Conservation (phyloP, 257 asterid genomes). For the Petrea volubilis region DNA sequence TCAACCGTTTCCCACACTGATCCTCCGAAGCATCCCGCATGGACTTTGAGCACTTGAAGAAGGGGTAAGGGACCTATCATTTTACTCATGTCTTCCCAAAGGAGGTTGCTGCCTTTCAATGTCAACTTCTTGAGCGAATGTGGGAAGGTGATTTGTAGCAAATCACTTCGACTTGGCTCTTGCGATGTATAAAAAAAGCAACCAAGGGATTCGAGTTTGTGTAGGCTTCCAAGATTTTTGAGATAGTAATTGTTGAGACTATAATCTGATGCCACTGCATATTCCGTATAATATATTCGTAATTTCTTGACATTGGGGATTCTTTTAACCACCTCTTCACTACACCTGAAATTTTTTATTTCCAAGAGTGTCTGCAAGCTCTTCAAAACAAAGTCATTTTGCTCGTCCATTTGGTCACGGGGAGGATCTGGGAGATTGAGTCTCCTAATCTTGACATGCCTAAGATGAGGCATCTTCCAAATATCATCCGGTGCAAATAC, state of each 20-base stretch:
- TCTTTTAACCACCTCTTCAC: background rate
- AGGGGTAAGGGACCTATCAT: slow-evolving; percentile 4
- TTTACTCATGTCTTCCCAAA: background rate
- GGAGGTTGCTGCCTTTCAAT: background rate
- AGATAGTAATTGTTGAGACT: slow-evolving; percentile 1
- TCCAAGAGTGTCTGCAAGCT: too few species aligned
- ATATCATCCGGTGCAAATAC: background rate
- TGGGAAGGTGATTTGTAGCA: background rate
- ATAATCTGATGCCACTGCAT: background rate
- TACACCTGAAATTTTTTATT: too few species aligned
- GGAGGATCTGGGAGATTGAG: slow-evolving; percentile 4
- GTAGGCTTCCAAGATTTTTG: background rate
- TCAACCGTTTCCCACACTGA: slow-evolving; percentile 8
- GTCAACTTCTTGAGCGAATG: background rate
- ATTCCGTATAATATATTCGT: too few species aligned
- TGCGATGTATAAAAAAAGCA: background rate
- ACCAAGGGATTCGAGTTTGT: background rate
- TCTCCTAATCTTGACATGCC: background rate
- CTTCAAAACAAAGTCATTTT: too few species aligned
- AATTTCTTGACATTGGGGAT: background rate
- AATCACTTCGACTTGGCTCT: too few species aligned
- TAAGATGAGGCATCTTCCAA: slow-evolving; percentile 9
- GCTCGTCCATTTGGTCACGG: background rate
- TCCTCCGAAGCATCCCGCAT: background rate
- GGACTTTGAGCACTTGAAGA: slow-evolving; percentile 2